phyloP scores from a whole-genome alignment of 306 rosid species.

The Prosopis cineraria region DNA sequence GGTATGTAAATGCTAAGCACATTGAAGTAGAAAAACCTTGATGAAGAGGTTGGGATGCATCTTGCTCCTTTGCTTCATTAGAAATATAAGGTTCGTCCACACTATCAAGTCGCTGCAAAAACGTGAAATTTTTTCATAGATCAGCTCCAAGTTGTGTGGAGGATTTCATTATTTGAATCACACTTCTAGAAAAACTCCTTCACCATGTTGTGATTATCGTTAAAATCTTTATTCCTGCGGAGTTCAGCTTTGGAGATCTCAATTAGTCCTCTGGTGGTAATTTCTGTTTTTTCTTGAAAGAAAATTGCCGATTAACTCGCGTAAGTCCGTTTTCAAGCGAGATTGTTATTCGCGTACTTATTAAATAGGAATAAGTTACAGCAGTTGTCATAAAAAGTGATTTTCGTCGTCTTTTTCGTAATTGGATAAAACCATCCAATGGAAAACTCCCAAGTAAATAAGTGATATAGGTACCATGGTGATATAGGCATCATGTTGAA shows the following conservation, averaged over 20 bases:
- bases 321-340: not conserved
- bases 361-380: not conserved
- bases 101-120: slow-evolving; percentile 72
- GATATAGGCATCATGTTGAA: slow-evolving; percentile 59
- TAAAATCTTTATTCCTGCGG: not conserved
- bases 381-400: not conserved
- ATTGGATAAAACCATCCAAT: not conserved
- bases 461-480: slow-evolving; percentile 52
- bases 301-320: not conserved
- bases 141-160: slow-evolving; percentile 14
- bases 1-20: not conserved
- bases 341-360: not conserved
- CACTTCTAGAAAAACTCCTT: not conserved
- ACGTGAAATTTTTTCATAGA: slow-evolving; percentile 13
- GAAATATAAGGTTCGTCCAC: slow-evolving; percentile 55
- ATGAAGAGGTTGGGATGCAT: slow-evolving; percentile 52
- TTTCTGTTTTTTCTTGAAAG: not conserved
- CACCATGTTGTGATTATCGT: not conserved
- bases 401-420: not conserved
- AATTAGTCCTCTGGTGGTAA: not conserved
- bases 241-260: not conserved
- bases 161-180: not conserved
- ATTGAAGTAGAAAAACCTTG: slow-evolving; percentile 59
- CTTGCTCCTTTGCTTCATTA: slow-evolving; percentile 44
- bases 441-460: not conserved